Conservation (phyloP, 1,284 basidiomycete genomes). For the Mixia osmundae region DNA sequence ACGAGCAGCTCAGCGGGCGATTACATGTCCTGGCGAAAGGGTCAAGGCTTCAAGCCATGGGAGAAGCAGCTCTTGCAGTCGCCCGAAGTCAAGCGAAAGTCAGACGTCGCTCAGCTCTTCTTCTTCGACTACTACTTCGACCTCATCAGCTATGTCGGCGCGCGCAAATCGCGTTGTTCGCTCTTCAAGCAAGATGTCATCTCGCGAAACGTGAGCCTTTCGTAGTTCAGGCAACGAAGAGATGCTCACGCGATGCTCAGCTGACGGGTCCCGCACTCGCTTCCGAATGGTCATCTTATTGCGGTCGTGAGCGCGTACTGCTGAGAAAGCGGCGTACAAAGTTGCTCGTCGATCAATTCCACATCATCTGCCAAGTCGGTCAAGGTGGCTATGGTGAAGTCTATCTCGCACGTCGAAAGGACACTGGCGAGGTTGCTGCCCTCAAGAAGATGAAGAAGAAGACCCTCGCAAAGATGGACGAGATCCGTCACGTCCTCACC, state of each 20-base stretch:
- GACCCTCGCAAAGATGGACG: constrained; percentile 87
- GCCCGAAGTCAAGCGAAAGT: constrained; percentile 67
- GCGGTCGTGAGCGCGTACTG: constrained; percentile 68
- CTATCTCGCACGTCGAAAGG: constrained; percentile 67
- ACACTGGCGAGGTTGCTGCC: constrained; percentile 80
- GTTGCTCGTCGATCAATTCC: constrained; percentile 63
- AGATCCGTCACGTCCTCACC: constrained; percentile 74
- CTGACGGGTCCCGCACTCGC: constrained; percentile 3
- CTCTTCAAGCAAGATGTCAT: constrained; percentile 63
- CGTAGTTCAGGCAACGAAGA: background rate
- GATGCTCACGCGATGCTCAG: constrained; percentile 4
- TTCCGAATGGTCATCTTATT: constrained; percentile 71
- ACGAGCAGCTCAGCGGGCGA: no score
- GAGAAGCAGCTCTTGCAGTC: constrained; percentile 60
- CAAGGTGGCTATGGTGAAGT: constrained; percentile 95
- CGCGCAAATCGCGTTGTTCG: constrained; percentile 53
- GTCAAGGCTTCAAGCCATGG: constrained; percentile 46
- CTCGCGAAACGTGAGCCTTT: constrained; percentile 33
- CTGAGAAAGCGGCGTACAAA: constrained; percentile 70
- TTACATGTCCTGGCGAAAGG: no score
- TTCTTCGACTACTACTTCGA: constrained; percentile 32
- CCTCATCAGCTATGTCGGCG: constrained; percentile 57
- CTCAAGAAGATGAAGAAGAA: constrained; percentile 88
- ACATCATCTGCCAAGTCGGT: constrained; percentile 87
- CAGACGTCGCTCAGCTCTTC: constrained; percentile 83